phyloP scores from a whole-genome alignment of 129 eudicot genomes.

The Artemisia tridentata region DNA sequence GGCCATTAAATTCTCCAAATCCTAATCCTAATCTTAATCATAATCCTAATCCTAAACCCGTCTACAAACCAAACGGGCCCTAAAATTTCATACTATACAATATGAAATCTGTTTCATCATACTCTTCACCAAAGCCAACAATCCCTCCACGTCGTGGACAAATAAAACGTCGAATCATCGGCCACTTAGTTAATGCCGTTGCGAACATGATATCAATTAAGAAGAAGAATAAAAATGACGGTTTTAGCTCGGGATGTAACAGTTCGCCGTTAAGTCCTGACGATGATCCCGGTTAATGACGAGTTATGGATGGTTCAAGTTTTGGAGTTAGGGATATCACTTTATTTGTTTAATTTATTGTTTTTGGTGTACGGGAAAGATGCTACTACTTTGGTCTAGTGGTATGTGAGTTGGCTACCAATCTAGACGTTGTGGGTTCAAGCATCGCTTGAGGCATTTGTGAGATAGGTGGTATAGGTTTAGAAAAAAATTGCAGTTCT shows the following conservation, averaged over 20 bases:
- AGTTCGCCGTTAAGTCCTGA: neutral
- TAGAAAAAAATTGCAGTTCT: too few species aligned
- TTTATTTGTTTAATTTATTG: neutral
- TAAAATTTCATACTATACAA: neutral
- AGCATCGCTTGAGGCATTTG: too few species aligned
- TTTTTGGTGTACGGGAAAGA: neutral
- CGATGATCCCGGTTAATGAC: constrained; percentile 17
- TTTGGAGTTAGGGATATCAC: too few species aligned
- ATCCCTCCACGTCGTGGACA: constrained; percentile 21
- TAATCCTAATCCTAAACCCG: too few species aligned
- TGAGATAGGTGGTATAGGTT: too few species aligned
- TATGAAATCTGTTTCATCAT: constrained; percentile 10
- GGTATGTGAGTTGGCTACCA: too few species aligned
- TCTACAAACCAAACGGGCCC: too few species aligned
- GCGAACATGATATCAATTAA: neutral
- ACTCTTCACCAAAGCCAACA: neutral
- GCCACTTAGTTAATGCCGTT: constrained; percentile 14
- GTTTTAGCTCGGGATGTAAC: constrained; percentile 1
- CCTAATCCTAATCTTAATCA: too few species aligned
- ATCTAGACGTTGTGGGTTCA: too few species aligned
- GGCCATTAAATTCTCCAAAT: too few species aligned
- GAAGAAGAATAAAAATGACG: constrained; percentile 11
- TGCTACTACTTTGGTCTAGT: too few species aligned
- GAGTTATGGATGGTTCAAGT: too few species aligned
- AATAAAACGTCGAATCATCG: constrained; percentile 18